Evolutionary conservation across 331 rosid genomes (phyloP).

Genomic region (Phaseolus coccineus): DNA sequence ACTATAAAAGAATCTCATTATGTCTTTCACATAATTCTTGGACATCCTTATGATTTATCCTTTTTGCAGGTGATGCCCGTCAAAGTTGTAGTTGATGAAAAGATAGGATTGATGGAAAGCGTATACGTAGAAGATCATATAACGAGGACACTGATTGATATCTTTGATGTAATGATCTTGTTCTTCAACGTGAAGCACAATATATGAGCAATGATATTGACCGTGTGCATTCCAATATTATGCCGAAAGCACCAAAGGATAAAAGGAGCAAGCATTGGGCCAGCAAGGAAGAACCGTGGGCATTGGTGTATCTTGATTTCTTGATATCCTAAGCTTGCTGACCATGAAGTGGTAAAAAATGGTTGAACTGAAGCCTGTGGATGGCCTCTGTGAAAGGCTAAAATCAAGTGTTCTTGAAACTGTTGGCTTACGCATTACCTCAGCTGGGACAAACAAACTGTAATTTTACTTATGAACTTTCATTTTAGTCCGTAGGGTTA

Average conservation of each 20-base stretch:
- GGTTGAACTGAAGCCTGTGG: not conserved
- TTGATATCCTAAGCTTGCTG: constrained; percentile 30
- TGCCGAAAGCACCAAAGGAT: not conserved
- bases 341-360: constrained; percentile 17
- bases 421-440: not conserved
- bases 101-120: constrained; percentile 38
- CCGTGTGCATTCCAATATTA: constrained; percentile 19
- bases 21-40: constrained; percentile 13
- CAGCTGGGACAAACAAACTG: not conserved
- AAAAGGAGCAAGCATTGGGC: constrained; percentile 5
- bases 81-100: constrained; percentile 26
- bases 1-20: constrained; percentile 27
- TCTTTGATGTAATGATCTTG: constrained; percentile 5
- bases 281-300: not conserved
- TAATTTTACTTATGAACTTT: not conserved
- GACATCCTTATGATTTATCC: constrained; percentile 14
- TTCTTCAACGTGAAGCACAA: constrained; percentile 21
- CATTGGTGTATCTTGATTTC: constrained; percentile 35
- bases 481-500: not conserved
- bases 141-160: constrained; percentile 21
- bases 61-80: constrained; percentile 48
- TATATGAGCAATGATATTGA: constrained; percentile 26
- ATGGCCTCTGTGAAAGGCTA: constrained; percentile 21
- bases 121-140: constrained; percentile 33
- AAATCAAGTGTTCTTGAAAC: not conserved